phyloP scores from a whole-genome alignment of 345 rosid genomes.

The Eucalyptus camaldulensis region DNA sequence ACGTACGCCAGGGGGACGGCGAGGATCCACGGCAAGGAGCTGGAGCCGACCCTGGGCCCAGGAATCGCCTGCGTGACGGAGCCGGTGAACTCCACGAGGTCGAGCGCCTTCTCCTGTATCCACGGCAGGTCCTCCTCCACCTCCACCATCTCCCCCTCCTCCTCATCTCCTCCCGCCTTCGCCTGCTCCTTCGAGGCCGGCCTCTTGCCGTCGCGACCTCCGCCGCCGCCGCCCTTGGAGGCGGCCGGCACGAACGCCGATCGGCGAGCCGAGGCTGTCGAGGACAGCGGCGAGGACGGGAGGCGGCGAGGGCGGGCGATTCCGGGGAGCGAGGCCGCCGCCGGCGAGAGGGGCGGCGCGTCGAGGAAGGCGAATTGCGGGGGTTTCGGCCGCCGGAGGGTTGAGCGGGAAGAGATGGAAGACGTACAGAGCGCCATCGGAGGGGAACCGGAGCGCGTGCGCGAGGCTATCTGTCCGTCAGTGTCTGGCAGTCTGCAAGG shows the following conservation, averaged over 20 bases:
- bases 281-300: background rate
- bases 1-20: conserved; percentile 79
- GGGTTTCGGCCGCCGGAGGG: background rate
- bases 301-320: background rate
- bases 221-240: background rate
- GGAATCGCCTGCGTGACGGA: conserved; percentile 89
- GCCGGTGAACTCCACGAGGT: conserved; percentile 87
- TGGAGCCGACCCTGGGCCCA: conserved; percentile 85
- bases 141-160: conserved; percentile 37
- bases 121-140: conserved; percentile 86
- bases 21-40: conserved; percentile 91
- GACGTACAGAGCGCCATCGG: background rate
- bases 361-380: background rate
- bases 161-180: background rate
- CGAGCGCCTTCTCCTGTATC: conserved; percentile 92
- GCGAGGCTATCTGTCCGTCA: background rate
- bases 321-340: background rate
- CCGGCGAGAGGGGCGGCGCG: background rate
- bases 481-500: background rate
- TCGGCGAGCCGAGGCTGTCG: background rate
- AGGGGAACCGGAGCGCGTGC: background rate
- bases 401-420: background rate
- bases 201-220: background rate
- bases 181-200: background rate
- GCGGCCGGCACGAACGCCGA: background rate